Conservation (phyloP, 2,329 filamentous ascomycete species). For the Curvularia verruculosa region DNA sequence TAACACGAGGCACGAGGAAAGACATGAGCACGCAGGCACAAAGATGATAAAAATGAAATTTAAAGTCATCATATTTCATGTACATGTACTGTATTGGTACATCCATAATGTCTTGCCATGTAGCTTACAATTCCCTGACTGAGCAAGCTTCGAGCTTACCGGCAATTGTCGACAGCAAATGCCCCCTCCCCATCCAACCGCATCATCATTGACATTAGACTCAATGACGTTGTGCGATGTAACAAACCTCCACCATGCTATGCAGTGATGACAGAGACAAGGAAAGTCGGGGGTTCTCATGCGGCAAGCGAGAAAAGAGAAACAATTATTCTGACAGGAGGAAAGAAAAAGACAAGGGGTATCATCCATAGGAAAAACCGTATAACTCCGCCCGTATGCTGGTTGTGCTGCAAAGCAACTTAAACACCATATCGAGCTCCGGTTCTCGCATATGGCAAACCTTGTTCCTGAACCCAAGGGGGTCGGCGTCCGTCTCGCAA, state of each 20-base stretch:
- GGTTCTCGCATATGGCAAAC: slow-evolving; percentile 17
- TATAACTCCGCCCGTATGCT: slow-evolving; percentile 18
- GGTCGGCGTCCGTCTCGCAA: slow-evolving; percentile 18
- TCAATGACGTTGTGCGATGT: background rate
- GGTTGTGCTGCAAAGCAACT: slow-evolving; percentile 19
- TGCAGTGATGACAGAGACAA: slow-evolving; percentile 2
- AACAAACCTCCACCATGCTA: slow-evolving; percentile 3
- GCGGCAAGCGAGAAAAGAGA: slow-evolving; percentile 1
- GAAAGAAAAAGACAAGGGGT: slow-evolving; percentile 30
- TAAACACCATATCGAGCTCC: slow-evolving; percentile 21
- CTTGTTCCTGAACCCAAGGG: slow-evolving; percentile 16
- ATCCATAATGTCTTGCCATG: slow-evolving; percentile 1
- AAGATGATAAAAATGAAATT: too few relatives aligned
- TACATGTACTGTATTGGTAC: background rate
- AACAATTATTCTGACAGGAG: slow-evolving; percentile 11
- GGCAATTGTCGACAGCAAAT: background rate
- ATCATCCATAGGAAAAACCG: slow-evolving; percentile 30
- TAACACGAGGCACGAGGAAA: background rate
- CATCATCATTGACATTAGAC: background rate
- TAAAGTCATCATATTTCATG: background rate
- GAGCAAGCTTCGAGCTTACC: background rate
- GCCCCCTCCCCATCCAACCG: background rate
- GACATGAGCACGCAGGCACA: background rate
- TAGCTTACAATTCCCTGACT: background rate
- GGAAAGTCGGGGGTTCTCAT: background rate